Evolutionary conservation across 331 rosid species (phyloP), one percentile per base, ranked within the genome.

Genomic region (Rhamnella rubrinervis): DNA sequence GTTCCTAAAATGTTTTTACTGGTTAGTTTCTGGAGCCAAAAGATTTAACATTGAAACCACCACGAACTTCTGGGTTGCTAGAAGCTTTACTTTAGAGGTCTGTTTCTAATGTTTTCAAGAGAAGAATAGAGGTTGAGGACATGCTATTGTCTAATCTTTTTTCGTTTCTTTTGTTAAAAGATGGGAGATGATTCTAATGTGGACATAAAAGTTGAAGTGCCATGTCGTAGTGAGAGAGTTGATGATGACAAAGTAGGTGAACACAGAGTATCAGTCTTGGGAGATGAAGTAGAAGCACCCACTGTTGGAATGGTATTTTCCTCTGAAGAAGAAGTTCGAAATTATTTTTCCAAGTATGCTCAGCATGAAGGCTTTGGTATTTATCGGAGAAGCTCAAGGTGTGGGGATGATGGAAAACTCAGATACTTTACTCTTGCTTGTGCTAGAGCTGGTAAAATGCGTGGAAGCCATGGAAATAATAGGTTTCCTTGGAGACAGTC

Each of bases 361-460:
- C 65, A 57, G 18, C 52, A 59, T 3, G 55, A 25, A 46, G 74
- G 74, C 8, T 70, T 70, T 59, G 65, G 65, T 19, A 58, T 70
- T 56, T 70, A 70, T 53, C 13, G 74, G 50, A 70, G 74, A 70
- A 70, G 66, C 55, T 70, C 74, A 46, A 70, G 74, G 65, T 57
- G 65, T 19, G 65, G 65, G n/a, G 74, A 70, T 1, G 74, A 70
- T 14, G 74, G 74, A 11, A 70, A 70, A 21, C 31, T 70, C 31
- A 70, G 41, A 40, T 70, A 70, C 65, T 70, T 70, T 26, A 70
- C 74, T 14, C 65, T 70, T 44, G 65, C 74, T 39, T 70, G 74
- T 59, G 37, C 65, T 20, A 70, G 50, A 21, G 74, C 65, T 38
- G 74, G 74, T 14, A 70, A 70, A 59, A 37, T 64, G 10, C 65